These are phyloP conservation scores for Globisporangium parvum DNA, from an alignment of 352 stramenopile species.

Conservation along the genomic window DNA sequence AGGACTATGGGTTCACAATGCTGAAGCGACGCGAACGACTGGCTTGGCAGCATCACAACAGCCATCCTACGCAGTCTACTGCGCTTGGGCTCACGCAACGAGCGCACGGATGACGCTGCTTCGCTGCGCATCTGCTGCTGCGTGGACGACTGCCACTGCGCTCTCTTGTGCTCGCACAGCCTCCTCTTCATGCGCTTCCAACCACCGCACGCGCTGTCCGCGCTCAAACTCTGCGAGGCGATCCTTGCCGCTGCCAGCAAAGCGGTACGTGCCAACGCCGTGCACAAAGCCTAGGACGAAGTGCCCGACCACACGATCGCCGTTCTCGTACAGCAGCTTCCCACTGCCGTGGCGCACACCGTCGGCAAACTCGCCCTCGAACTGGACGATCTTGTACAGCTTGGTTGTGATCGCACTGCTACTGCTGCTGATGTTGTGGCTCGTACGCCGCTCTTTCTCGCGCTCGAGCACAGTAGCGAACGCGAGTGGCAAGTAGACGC, in stretches of 20 bases:
- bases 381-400: constrained; percentile 52
- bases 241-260: constrained; percentile 21
- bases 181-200: constrained; percentile 38
- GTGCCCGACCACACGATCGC: constrained; percentile 31
- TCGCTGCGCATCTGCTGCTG: constrained; percentile 5
- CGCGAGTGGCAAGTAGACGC: constrained; percentile 45
- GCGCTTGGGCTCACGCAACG: constrained; percentile 7
- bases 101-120: constrained; percentile 8
- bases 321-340: constrained; percentile 49
- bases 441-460: constrained; percentile 11
- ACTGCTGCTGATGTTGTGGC: not conserved
- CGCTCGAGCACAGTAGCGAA: constrained; percentile 37
- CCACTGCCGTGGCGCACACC: constrained; percentile 47
- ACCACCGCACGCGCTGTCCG: constrained; percentile 42
- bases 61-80: too few relatives aligned
- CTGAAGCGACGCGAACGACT: too few relatives aligned
- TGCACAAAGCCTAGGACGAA: constrained; percentile 44
- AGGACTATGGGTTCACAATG: too few relatives aligned
- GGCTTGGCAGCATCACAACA: too few relatives aligned
- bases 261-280: constrained; percentile 36
- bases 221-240: constrained; percentile 32
- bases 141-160: constrained; percentile 8
- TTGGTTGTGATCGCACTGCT: not conserved
- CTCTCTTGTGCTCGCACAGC: constrained; percentile 8
- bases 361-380: constrained; percentile 40